phyloP scores from a whole-genome alignment of 2,329 filamentous ascomycete genomes.

The Penicillium sclerotigenum region DNA sequence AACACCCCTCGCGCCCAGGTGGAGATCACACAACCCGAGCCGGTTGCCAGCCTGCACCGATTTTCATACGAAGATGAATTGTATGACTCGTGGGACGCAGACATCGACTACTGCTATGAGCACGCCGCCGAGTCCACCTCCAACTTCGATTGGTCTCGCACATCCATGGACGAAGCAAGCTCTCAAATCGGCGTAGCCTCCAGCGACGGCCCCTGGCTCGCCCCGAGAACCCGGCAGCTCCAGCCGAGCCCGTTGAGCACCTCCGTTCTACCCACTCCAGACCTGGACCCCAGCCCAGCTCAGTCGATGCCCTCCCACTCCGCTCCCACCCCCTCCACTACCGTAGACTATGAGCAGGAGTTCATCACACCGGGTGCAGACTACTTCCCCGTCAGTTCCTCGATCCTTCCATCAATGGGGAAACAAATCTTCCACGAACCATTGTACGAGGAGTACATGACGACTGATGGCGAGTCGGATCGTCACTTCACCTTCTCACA shows the following conservation, averaged over 20 bases:
- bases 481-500: constrained; percentile 46
- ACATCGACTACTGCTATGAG: constrained; percentile 62
- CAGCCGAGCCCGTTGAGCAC: constrained; percentile 25
- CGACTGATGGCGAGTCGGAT: constrained; percentile 47
- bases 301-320: constrained; percentile 28
- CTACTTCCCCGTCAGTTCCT: constrained; percentile 32
- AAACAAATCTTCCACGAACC: constrained; percentile 35
- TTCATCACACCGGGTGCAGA: constrained; percentile 22
- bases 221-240: constrained; percentile 13
- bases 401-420: constrained; percentile 31
- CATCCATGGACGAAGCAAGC: constrained; percentile 32
- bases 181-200: constrained; percentile 16
- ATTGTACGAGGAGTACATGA: constrained; percentile 42
- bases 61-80: constrained; percentile 29
- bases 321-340: constrained; percentile 33
- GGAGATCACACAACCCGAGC: constrained; percentile 13
- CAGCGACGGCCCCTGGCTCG: constrained; percentile 12
- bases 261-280: constrained; percentile 29
- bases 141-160: constrained; percentile 57
- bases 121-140: constrained; percentile 59
- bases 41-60: constrained; percentile 17
- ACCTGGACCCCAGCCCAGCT: constrained; percentile 35
- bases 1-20: constrained; percentile 16
- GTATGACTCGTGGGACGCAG: constrained; percentile 57
- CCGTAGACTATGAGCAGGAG: constrained; percentile 25